Conservation (phyloP, 495 filamentous ascomycete genomes). For the Aspergillus haitiensis region DNA sequence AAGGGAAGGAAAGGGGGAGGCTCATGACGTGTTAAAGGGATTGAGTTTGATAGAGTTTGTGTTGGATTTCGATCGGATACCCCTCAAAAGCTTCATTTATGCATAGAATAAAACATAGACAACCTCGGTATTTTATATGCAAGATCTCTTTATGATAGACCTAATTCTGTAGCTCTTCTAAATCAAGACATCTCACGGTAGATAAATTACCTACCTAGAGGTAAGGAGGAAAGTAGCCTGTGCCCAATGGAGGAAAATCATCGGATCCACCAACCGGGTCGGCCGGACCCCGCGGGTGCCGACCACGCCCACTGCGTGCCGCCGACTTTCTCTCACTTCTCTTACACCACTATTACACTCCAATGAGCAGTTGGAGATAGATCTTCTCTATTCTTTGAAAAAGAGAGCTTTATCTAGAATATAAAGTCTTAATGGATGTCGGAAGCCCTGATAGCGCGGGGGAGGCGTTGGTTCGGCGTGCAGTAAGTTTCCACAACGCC, state of each 20-base stretch:
- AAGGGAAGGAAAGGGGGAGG: too few relatives aligned
- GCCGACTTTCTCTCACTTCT: neutral
- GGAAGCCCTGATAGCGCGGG: conserved; percentile 37
- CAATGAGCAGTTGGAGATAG: neutral
- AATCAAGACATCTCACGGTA: too few relatives aligned
- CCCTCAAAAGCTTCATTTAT: too few relatives aligned
- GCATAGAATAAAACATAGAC: too few relatives aligned
- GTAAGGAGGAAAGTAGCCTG: neutral
- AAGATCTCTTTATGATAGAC: too few relatives aligned
- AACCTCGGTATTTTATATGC: too few relatives aligned
- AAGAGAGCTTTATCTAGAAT: neutral
- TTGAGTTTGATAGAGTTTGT: too few relatives aligned
- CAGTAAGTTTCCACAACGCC: conserved; percentile 28
- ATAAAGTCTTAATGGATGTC: conserved; percentile 32
- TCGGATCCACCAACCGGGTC: neutral
- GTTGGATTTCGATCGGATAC: too few relatives aligned
- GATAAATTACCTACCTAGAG: too few relatives aligned
- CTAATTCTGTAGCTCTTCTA: too few relatives aligned
- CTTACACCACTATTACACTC: neutral
- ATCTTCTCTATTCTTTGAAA: neutral
- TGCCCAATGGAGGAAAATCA: neutral
- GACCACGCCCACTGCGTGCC: neutral
- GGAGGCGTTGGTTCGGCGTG: conserved; percentile 31
- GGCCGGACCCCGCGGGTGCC: conserved; percentile 26
- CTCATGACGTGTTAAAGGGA: too few relatives aligned